Percentiles rank a stretch among this genome's conserved stretches.
Evolutionary conservation across 1,284 basidiomycete genomes (phyloP).

Genomic region (Chalciporus piperatoides): DNA sequence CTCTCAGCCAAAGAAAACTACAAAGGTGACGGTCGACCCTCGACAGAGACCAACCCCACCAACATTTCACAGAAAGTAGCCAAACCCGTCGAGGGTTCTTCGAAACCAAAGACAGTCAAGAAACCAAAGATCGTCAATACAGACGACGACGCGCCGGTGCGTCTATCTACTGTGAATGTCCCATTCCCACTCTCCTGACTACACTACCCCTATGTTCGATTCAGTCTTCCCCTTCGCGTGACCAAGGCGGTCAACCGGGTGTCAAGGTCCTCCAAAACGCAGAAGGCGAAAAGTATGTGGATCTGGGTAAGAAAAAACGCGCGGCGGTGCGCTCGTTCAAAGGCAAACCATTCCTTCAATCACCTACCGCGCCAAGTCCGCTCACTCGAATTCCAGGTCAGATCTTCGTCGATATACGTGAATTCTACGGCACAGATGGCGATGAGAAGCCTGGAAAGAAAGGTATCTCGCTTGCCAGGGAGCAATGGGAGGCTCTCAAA

Average conservation of each 20-base stretch:
- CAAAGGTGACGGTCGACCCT: constrained; percentile 16
- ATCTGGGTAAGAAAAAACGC: constrained; percentile 69
- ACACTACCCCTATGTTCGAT: constrained; percentile 18
- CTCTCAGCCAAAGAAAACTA: constrained; percentile 2
- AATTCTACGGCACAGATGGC: constrained; percentile 58
- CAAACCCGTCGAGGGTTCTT: constrained; percentile 2
- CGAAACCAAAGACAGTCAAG: constrained; percentile 26
- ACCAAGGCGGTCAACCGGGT: constrained; percentile 1
- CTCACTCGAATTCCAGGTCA: constrained; percentile 35
- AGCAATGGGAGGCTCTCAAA: constrained; percentile 70
- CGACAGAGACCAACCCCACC: background rate
- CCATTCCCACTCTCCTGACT: background rate
- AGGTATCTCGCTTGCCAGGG: constrained; percentile 67
- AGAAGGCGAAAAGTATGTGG: constrained; percentile 62
- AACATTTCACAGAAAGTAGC: background rate
- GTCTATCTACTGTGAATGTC: constrained; percentile 8
- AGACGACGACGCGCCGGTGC: constrained; percentile 1
- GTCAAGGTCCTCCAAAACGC: constrained; percentile 27
- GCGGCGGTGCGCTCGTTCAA: constrained; percentile 72
- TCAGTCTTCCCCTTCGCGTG: constrained; percentile 16
- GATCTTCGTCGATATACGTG: constrained; percentile 72
- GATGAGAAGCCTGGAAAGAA: constrained; percentile 81
- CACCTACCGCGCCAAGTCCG: background rate
- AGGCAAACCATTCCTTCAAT: constrained; percentile 32
- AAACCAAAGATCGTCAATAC: constrained; percentile 26